phyloP scores from a whole-genome alignment of 257 asterid genomes.

The Gentiana dahurica region DNA sequence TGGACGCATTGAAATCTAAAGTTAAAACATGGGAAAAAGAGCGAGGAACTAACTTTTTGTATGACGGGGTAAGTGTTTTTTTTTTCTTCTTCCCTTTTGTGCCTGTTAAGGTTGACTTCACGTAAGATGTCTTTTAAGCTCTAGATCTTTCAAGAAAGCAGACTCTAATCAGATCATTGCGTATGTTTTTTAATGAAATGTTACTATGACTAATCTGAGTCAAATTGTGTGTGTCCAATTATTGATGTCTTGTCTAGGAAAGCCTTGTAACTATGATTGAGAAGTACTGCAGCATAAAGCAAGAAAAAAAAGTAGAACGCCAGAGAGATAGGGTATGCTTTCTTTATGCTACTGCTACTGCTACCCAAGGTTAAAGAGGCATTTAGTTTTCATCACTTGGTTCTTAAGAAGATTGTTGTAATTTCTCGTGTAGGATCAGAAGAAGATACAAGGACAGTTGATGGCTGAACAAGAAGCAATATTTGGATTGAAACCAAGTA shows the following conservation, averaged over 20 bases:
- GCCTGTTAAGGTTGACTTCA: too few species aligned
- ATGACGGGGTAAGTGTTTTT: slow-evolving; percentile 57
- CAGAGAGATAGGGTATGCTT: slow-evolving; percentile 68
- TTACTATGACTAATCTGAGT: too few species aligned
- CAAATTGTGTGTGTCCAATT: not conserved
- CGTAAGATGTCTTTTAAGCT: too few species aligned
- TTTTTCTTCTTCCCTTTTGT: too few species aligned
- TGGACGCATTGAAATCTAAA: slow-evolving; percentile 52
- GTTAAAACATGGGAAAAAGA: slow-evolving; percentile 70
- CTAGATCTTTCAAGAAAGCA: too few species aligned
- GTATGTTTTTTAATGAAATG: too few species aligned
- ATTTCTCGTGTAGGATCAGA: slow-evolving; percentile 48
- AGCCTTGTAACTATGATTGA: slow-evolving; percentile 59
- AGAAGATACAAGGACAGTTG: slow-evolving; percentile 80
- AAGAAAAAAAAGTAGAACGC: slow-evolving; percentile 64
- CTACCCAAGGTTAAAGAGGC: not conserved
- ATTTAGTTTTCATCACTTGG: not conserved
- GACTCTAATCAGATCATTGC: too few species aligned
- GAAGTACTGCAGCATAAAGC: slow-evolving; percentile 53
- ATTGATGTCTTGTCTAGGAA: slow-evolving; percentile 32
- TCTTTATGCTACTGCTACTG: not conserved
- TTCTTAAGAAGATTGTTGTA: not conserved
- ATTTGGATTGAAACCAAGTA: slow-evolving; percentile 77
- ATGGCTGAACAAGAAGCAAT: slow-evolving; percentile 72
- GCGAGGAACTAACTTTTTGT: slow-evolving; percentile 56